These are phyloP conservation scores for Aspergillus piperis DNA, from an alignment of 2,329 filamentous ascomycete species.

Conservation along the genomic window DNA sequence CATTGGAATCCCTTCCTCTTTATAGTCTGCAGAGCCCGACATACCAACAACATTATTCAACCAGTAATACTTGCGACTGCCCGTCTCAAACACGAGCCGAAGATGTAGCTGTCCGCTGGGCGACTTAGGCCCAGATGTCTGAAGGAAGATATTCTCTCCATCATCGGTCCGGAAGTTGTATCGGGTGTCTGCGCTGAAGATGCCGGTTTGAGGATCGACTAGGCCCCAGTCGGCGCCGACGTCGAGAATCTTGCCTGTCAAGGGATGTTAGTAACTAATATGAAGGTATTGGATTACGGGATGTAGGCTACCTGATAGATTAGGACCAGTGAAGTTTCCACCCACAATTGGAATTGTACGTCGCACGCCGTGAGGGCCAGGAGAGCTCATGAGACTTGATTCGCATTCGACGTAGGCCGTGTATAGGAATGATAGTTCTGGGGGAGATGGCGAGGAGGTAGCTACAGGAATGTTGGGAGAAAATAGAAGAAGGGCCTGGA, in stretches of 20 bases:
- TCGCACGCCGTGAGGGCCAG: slow-evolving; percentile 23
- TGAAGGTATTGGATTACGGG: too few species aligned
- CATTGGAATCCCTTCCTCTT: too few species aligned
- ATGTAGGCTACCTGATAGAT: slow-evolving; percentile 18
- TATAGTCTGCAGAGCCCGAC: neutral
- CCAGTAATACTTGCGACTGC: slow-evolving; percentile 30
- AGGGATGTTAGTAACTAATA: neutral
- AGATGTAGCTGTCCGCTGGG: slow-evolving; percentile 26
- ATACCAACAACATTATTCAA: slow-evolving; percentile 31
- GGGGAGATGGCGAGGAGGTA: slow-evolving; percentile 9
- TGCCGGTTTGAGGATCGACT: slow-evolving; percentile 24
- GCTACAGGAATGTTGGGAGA: neutral
- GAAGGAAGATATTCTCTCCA: slow-evolving; percentile 27
- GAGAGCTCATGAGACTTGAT: slow-evolving; percentile 19
- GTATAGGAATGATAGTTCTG: slow-evolving; percentile 26
- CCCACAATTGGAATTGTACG: slow-evolving; percentile 30
- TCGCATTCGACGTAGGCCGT: slow-evolving; percentile 27
- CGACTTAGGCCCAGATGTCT: slow-evolving; percentile 23
- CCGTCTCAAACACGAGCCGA: slow-evolving; percentile 26
- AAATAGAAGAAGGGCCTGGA: neutral
- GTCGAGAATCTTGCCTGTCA: slow-evolving; percentile 24
- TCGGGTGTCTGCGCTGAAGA: slow-evolving; percentile 31
- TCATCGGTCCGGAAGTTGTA: slow-evolving; percentile 31
- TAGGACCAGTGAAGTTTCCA: slow-evolving; percentile 30
- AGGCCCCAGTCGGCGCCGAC: slow-evolving; percentile 31